phyloP scores from a whole-genome alignment of 106 monocot genomes.

The Chionographis japonica region DNA sequence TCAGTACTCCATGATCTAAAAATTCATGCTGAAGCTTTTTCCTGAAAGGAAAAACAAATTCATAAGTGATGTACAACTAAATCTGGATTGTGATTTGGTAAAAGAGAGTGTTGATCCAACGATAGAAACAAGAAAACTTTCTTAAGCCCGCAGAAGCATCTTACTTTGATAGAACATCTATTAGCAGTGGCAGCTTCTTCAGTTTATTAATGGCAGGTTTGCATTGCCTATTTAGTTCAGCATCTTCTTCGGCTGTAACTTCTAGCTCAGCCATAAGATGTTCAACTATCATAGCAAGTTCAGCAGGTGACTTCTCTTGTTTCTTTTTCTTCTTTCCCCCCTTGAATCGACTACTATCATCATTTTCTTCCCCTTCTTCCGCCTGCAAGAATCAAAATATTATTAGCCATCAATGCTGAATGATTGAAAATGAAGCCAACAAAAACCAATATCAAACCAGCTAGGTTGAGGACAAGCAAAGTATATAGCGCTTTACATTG shows the following conservation, averaged over 20 bases:
- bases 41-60: constrained; percentile 31
- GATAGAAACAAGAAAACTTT: too few relatives aligned
- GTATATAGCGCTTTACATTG: too few relatives aligned
- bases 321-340: constrained; percentile 94
- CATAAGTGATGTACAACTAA: too few relatives aligned
- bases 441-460: too few relatives aligned
- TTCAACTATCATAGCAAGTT: constrained; percentile 85
- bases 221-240: constrained; percentile 81
- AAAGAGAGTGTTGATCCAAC: too few relatives aligned
- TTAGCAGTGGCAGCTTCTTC: constrained; percentile 82
- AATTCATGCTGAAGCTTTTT: constrained; percentile 89
- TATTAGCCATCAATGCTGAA: neutral
- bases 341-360: constrained; percentile 72
- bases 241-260: constrained; percentile 97
- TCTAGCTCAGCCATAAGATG: constrained; percentile 93
- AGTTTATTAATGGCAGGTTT: constrained; percentile 94
- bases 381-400: constrained; percentile 45
- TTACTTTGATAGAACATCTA: constrained; percentile 94
- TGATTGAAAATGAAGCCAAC: too few relatives aligned
- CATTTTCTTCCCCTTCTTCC: constrained; percentile 83
- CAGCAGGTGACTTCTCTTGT: constrained; percentile 75
- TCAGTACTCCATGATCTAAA: constrained; percentile 94
- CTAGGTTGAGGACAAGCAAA: too few relatives aligned
- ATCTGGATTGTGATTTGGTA: too few relatives aligned
- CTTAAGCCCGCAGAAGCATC: constrained; percentile 3